A percentile compares a stretch with the other conserved stretches of the same genome.
phyloP scores from a whole-genome alignment of 345 rosid species.

The Lumnitzera racemosa region DNA sequence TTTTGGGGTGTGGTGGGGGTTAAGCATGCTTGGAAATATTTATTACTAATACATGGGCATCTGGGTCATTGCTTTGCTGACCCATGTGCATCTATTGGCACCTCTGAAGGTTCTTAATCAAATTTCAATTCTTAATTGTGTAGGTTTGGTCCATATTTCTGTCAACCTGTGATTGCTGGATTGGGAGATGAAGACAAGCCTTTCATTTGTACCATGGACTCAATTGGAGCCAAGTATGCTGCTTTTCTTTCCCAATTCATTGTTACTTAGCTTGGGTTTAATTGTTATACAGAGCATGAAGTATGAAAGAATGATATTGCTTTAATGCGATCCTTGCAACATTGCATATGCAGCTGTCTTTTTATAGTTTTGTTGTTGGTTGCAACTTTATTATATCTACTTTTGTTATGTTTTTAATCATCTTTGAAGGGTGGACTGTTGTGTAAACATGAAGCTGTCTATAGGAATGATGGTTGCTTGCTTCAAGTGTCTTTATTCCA shows the following conservation, averaged over 20 bases:
- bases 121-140: slow-evolving; percentile 7
- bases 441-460: neutral
- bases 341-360: neutral
- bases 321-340: neutral
- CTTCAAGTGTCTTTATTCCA: no score
- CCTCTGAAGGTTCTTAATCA: neutral
- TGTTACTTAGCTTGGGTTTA: neutral
- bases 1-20: no score
- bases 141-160: slow-evolving; percentile 96
- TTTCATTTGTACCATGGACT: slow-evolving; percentile 97
- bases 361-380: neutral
- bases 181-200: slow-evolving; percentile 91
- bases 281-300: no score
- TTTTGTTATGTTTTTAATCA: neutral
- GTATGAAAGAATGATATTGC: neutral
- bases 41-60: no score
- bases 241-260: slow-evolving; percentile 11
- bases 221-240: slow-evolving; percentile 92
- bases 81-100: no score
- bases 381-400: neutral
- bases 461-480: no score
- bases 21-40: no score
- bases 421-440: no score
- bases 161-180: slow-evolving; percentile 97
- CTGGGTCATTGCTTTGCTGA: no score